Base-by-base conservation (phyloP, 2,329 filamentous ascomycete species). In the Neurospora sp. region DNA sequence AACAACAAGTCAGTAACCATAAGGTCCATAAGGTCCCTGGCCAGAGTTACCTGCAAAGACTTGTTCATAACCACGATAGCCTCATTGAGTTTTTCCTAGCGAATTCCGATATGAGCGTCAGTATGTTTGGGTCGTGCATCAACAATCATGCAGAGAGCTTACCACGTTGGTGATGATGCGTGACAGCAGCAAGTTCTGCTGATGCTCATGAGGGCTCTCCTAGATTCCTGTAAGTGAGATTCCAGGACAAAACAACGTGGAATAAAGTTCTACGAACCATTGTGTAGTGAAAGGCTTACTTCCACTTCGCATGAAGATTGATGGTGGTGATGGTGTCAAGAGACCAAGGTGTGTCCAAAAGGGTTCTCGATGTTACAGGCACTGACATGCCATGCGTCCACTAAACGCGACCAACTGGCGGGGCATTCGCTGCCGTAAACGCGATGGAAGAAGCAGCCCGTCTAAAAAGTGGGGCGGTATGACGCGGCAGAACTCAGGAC, bases 141-240 rank as follows among this genome's bases (percentile, higher is more conserved):
- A 28, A 28, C 36, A 23, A 33, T 33, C 19, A 19, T 38, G 67
- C 62, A 11, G n/a, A 12, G 68, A 67, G 84, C 92, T 78, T 87
- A 98, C 95, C 77, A 98, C 94, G 78, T 99, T 99, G 78, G 91
- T 96, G 82, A 97, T 97, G 82, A 99, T 97, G 72, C 96, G 92
- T 28, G 93, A 96, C 66, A 98, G 87, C 76, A 99, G 86, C 68
- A 97, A 85, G 77, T 91, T 96, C 85, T 99, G 95, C 84, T 98
- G 96, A 76, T 98, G 94, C 80, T 98, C 96, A 78, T 99, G 96
- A 46, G 96, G 96, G 77, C 92, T 97, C 81, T 99, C 96, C 95
- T 91, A 68, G 33, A 2, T 0, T 23, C 0, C 36, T 8, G 0
- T 73, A 10, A 73, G 65, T 17, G n/a, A 5, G n/a, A 40, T 23